Conservation (phyloP, 1,284 basidiomycete species). For the Psilocybe mexicana region DNA sequence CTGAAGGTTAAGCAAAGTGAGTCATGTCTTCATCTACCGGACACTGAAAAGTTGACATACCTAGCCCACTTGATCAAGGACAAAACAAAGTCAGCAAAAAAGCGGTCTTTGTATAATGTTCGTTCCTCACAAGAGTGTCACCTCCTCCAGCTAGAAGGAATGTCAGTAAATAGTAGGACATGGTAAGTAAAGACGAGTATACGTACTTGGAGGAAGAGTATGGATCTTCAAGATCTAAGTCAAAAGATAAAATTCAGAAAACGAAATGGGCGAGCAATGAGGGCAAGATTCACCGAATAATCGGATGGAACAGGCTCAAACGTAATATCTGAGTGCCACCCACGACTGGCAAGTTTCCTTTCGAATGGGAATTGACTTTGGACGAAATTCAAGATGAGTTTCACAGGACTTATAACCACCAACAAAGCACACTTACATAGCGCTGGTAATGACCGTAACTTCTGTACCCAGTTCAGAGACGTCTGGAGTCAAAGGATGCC, state of each 20-base stretch:
- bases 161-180: neutral
- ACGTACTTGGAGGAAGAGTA: conserved; percentile 48
- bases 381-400: neutral
- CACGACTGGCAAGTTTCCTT: conserved; percentile 15
- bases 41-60: conserved; percentile 16
- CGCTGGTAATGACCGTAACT: conserved; percentile 29
- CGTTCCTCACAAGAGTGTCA: conserved; percentile 45
- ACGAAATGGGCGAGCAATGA: no score
- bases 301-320: conserved; percentile 71
- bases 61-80: conserved; percentile 38
- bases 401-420: neutral
- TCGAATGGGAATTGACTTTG: neutral
- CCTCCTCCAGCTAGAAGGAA: conserved; percentile 42
- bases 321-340: conserved; percentile 53
- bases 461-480: conserved; percentile 49
- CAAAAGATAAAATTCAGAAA: no score
- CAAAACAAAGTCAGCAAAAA: neutral
- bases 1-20: conserved; percentile 23
- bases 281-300: conserved; percentile 44
- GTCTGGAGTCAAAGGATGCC: conserved; percentile 63
- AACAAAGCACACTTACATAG: conserved; percentile 7
- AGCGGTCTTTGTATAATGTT: neutral
- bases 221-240: conserved; percentile 55
- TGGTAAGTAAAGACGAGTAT: neutral
- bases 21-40: no score